Percentiles rank a stretch among this genome's conserved stretches.
These are phyloP conservation scores for Quercus cerris DNA, from an alignment of 306 rosid species.

Conservation along the genomic window DNA sequence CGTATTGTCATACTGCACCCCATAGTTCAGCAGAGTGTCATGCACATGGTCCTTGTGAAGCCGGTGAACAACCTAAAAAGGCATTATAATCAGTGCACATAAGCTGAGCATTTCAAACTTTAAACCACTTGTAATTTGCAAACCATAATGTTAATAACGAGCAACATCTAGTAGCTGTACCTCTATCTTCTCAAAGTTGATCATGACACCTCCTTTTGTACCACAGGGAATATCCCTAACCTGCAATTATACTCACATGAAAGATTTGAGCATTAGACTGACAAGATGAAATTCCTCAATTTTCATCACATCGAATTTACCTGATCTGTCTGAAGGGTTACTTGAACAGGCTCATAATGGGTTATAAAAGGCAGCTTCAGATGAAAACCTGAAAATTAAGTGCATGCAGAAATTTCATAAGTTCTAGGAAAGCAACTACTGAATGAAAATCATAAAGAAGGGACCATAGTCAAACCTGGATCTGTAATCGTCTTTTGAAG, in stretches of 20 bases:
- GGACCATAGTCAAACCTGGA: constrained; percentile 50
- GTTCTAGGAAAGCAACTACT: neutral
- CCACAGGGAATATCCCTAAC: constrained; percentile 95
- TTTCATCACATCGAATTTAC: constrained; percentile 26
- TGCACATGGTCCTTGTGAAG: constrained; percentile 71
- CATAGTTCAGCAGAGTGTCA: constrained; percentile 80
- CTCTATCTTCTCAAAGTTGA: constrained; percentile 84
- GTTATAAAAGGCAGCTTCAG: constrained; percentile 79
- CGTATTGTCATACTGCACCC: constrained; percentile 79
- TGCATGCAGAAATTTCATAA: constrained; percentile 2
- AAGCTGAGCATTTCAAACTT: neutral
- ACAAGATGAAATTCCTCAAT: constrained; percentile 10
- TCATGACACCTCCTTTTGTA: constrained; percentile 96
- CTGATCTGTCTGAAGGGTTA: constrained; percentile 83
- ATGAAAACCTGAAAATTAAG: constrained; percentile 66
- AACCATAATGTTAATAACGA: neutral
- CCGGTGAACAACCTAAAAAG: constrained; percentile 75
- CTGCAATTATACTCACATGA: constrained; percentile 35
- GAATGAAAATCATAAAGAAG: constrained; percentile 2
- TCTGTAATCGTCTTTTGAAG: constrained; percentile 69
- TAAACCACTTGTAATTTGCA: neutral
- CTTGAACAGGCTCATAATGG: constrained; percentile 86
- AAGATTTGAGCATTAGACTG: neutral
- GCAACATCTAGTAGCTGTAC: constrained; percentile 28
- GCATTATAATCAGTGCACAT: constrained; percentile 2